phyloP scores from a whole-genome alignment of 768 basidiomycete genomes.

The Suillus variegatus region DNA sequence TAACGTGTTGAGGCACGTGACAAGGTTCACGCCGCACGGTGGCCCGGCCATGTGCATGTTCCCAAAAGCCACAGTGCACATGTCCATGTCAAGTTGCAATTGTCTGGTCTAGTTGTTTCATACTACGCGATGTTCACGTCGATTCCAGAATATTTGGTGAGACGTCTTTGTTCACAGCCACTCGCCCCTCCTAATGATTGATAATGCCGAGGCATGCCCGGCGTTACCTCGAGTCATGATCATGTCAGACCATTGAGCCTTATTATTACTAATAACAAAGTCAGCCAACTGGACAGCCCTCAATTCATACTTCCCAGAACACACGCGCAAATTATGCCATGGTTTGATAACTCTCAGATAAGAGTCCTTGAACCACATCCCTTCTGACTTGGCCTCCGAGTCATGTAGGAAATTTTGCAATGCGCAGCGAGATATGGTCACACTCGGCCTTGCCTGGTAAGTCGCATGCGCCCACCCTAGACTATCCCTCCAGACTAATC shows the following conservation, averaged over 20 bases:
- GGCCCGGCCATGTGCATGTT: neutral
- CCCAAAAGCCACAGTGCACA: neutral
- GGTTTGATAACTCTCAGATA: neutral
- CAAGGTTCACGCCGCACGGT: neutral
- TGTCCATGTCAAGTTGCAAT: neutral
- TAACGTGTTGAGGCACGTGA: constrained; percentile 6
- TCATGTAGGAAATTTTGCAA: too few relatives aligned
- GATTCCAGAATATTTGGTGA: neutral
- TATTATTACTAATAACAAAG: neutral
- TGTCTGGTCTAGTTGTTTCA: neutral
- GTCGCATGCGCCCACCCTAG: neutral
- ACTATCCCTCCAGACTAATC: neutral
- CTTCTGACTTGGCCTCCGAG: neutral
- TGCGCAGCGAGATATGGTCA: neutral
- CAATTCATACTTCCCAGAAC: neutral
- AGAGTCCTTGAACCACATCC: neutral
- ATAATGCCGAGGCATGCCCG: neutral
- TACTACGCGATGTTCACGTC: neutral
- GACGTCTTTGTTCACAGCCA: neutral
- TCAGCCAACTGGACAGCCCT: neutral
- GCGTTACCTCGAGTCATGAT: neutral
- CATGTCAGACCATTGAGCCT: neutral
- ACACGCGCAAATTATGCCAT: neutral
- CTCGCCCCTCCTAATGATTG: neutral
- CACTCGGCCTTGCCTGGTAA: neutral